phyloP scores from a whole-genome alignment of 1,284 basidiomycete genomes.

The Cystobasidium sp. region DNA sequence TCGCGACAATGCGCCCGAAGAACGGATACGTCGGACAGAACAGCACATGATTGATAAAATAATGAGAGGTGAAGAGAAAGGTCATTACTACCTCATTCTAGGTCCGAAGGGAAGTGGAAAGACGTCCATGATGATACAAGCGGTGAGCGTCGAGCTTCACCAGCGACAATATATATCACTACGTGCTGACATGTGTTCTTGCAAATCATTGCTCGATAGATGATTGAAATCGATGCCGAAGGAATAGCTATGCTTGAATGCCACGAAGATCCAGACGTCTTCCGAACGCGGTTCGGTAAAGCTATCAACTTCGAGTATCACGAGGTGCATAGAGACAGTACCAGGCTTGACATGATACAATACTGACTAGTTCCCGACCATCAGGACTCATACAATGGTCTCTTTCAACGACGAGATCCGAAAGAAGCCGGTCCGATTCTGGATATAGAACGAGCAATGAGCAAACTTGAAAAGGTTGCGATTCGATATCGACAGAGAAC shows the following conservation, averaged over 20 bases:
- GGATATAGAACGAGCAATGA: slow-evolving; percentile 80
- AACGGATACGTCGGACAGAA: slow-evolving; percentile 49
- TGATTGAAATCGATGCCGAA: slow-evolving; percentile 49
- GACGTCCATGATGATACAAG: slow-evolving; percentile 44
- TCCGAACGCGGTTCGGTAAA: slow-evolving; percentile 75
- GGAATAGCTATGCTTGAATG: slow-evolving; percentile 53
- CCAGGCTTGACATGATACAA: slow-evolving; percentile 47
- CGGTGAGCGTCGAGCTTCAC: neutral
- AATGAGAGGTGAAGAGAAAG: slow-evolving; percentile 51
- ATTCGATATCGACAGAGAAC: slow-evolving; percentile 66
- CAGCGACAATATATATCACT: neutral
- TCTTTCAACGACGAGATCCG: slow-evolving; percentile 79
- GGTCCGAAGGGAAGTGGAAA: slow-evolving; percentile 51
- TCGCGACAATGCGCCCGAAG: slow-evolving; percentile 24
- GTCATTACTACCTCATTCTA: slow-evolving; percentile 50
- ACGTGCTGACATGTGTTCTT: neutral
- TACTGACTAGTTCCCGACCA: neutral
- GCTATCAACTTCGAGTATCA: slow-evolving; percentile 72
- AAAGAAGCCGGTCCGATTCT: slow-evolving; percentile 79
- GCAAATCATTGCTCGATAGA: neutral
- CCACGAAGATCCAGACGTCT: slow-evolving; percentile 53
- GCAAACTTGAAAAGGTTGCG: slow-evolving; percentile 84
- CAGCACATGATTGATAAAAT: slow-evolving; percentile 51
- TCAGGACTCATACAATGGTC: slow-evolving; percentile 50
- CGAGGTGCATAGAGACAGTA: neutral